These are phyloP conservation scores for Colletotrichum plurivorum DNA, from an alignment of 2,329 filamentous ascomycete species.

Conservation along the genomic window DNA sequence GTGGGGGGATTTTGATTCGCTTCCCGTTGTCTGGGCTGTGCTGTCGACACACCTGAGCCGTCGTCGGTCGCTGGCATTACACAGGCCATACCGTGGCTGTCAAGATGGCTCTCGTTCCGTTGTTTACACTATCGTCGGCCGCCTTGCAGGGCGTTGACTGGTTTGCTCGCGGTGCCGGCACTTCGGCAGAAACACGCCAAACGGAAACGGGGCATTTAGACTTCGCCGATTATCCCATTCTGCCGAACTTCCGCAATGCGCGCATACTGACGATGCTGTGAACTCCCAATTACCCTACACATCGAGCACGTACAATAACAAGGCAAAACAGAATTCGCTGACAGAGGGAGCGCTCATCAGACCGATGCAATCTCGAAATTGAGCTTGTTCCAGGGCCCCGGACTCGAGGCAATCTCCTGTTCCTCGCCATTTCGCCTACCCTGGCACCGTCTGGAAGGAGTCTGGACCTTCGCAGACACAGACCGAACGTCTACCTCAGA, in stretches of 20 bases:
- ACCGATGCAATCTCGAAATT: slow-evolving; percentile 16
- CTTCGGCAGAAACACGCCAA: slow-evolving; percentile 11
- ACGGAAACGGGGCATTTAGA: slow-evolving; percentile 14
- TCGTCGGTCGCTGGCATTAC: not conserved
- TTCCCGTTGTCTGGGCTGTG: slow-evolving; percentile 22
- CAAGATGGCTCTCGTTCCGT: not conserved
- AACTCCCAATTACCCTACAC: not conserved
- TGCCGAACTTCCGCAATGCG: slow-evolving; percentile 9
- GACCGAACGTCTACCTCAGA: not conserved
- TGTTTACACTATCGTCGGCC: slow-evolving; percentile 1
- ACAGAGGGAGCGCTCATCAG: not conserved
- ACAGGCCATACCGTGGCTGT: not conserved
- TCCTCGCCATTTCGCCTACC: slow-evolving; percentile 33
- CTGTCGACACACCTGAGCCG: not conserved
- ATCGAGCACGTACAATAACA: not conserved
- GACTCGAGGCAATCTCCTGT: slow-evolving; percentile 12
- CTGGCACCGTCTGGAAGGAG: not conserved
- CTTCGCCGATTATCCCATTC: slow-evolving; percentile 11
- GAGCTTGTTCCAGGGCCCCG: slow-evolving; percentile 22
- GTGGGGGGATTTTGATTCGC: slow-evolving; percentile 1
- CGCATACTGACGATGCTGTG: not conserved
- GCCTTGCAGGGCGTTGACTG: slow-evolving; percentile 1
- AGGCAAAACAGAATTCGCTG: not conserved
- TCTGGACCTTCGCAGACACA: slow-evolving; percentile 10
- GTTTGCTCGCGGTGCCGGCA: slow-evolving; percentile 2